phyloP scores from a whole-genome alignment of 768 basidiomycete species.

The Dacryopinax primogenitus region DNA sequence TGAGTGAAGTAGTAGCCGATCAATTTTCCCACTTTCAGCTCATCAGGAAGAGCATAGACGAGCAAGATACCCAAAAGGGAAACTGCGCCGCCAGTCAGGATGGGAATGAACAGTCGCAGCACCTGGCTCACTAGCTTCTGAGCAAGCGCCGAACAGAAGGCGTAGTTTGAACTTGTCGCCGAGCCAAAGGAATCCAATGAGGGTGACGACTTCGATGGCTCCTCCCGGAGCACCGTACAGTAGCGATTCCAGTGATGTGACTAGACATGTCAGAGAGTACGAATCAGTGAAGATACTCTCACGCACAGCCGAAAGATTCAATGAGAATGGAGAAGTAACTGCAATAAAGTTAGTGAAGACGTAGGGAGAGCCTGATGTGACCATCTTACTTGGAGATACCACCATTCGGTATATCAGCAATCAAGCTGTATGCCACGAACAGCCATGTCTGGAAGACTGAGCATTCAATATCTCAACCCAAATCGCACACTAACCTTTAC shows the following conservation, averaged over 20 bases:
- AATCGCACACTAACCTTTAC: conserved; percentile 35
- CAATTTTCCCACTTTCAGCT: conserved; percentile 37
- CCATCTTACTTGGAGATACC: not conserved
- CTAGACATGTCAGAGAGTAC: not conserved
- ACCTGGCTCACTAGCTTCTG: not conserved
- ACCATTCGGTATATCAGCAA: conserved; percentile 30
- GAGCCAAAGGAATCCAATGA: not conserved
- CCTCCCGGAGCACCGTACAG: not conserved
- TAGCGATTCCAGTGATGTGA: not conserved
- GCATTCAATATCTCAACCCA: conserved; percentile 33
- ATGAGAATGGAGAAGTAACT: not conserved
- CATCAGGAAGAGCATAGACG: conserved; percentile 37
- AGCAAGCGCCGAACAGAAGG: not conserved
- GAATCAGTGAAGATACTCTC: not conserved
- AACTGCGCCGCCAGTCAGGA: not conserved
- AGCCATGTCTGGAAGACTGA: conserved; percentile 32
- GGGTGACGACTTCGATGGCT: conserved; percentile 1
- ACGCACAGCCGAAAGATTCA: not conserved
- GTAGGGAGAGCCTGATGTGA: not conserved
- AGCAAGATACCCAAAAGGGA: conserved; percentile 17
- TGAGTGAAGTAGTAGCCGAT: conserved; percentile 24
- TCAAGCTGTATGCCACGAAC: conserved; percentile 41
- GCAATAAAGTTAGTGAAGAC: not conserved
- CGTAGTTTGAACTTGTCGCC: not conserved
- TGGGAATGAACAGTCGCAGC: not conserved